A percentile compares a stretch with the other conserved stretches of the same genome.
phyloP scores from a whole-genome alignment of 2,329 filamentous ascomycete species.

The Monosporascus ibericus region DNA sequence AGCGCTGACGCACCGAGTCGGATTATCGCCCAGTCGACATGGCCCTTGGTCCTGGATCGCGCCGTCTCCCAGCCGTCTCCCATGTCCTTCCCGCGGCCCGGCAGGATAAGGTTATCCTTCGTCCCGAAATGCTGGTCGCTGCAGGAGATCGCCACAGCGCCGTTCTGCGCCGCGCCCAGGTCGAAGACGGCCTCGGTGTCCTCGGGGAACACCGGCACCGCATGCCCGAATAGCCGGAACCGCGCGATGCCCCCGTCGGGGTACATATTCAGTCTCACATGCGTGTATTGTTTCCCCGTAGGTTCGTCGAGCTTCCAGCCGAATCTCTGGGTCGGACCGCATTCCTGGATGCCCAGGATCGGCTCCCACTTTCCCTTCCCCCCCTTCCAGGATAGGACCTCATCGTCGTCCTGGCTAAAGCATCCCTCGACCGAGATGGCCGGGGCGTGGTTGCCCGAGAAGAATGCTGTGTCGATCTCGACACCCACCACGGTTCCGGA shows the following conservation, averaged over 20 bases:
- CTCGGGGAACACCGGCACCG: conserved; percentile 68
- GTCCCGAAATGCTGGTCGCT: conserved; percentile 82
- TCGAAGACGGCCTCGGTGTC: conserved; percentile 63
- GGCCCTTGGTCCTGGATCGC: conserved; percentile 62
- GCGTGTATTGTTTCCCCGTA: conserved; percentile 65
- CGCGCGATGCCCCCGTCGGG: conserved; percentile 79
- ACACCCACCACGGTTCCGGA: conserved; percentile 68
- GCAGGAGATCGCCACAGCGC: conserved; percentile 68
- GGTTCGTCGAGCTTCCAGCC: conserved; percentile 60
- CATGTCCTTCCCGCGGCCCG: conserved; percentile 77
- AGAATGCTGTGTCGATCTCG: conserved; percentile 77
- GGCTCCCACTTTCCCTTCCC: conserved; percentile 61
- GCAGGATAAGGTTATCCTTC: conserved; percentile 73
- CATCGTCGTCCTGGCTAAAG: conserved; percentile 58
- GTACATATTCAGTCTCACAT: conserved; percentile 78
- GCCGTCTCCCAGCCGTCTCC: conserved; percentile 85
- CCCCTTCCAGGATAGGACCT: conserved; percentile 58
- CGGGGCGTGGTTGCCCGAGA: conserved; percentile 76
- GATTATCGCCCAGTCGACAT: conserved; percentile 78
- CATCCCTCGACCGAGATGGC: conserved; percentile 72
- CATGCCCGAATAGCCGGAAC: conserved; percentile 71
- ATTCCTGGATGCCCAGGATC: conserved; percentile 63
- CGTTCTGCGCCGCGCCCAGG: conserved; percentile 72
- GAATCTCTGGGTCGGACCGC: conserved; percentile 67
- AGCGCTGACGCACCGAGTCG: conserved; percentile 61